phyloP scores from a whole-genome alignment of 2,329 filamentous ascomycete species.

The Malbranchea cinnamomea region DNA sequence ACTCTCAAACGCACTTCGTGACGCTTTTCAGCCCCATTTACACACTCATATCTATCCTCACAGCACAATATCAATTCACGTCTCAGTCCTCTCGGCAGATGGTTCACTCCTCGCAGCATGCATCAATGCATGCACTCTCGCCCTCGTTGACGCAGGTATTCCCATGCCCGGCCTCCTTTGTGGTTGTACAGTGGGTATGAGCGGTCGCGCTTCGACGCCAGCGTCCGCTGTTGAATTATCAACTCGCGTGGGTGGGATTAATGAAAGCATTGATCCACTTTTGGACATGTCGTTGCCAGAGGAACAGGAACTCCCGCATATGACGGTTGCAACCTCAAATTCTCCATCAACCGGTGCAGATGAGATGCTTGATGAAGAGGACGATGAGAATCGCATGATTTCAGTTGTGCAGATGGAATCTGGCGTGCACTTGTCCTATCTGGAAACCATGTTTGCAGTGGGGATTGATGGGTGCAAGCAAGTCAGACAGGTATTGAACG shows the following conservation, averaged over 20 bases:
- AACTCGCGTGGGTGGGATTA: slow-evolving; percentile 11
- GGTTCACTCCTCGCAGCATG: slow-evolving; percentile 80
- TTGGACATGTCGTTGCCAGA: slow-evolving; percentile 31
- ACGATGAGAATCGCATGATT: slow-evolving; percentile 41
- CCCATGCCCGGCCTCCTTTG: slow-evolving; percentile 88
- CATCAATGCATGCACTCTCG: slow-evolving; percentile 80
- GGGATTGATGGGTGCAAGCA: slow-evolving; percentile 85
- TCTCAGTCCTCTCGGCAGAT: slow-evolving; percentile 82
- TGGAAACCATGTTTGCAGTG: slow-evolving; percentile 88
- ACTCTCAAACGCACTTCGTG: slow-evolving; percentile 51
- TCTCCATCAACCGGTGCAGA: slow-evolving; percentile 28
- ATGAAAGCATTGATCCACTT: slow-evolving; percentile 29
- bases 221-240: slow-evolving; percentile 15
- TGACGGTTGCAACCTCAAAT: slow-evolving; percentile 62
- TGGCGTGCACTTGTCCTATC: slow-evolving; percentile 58
- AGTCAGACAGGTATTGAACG: slow-evolving; percentile 66
- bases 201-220: slow-evolving; percentile 31
- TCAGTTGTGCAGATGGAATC: slow-evolving; percentile 75
- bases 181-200: slow-evolving; percentile 69
- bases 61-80: slow-evolving; percentile 64
- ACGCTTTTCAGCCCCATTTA: slow-evolving; percentile 61
- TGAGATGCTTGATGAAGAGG: slow-evolving; percentile 40
- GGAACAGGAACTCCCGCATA: slow-evolving; percentile 64
- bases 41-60: slow-evolving; percentile 84
- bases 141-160: slow-evolving; percentile 84